These are phyloP conservation scores for Zygosaccharomyces siamensis DNA, from an alignment of 805 yeast genomes.

Conservation along the genomic window DNA sequence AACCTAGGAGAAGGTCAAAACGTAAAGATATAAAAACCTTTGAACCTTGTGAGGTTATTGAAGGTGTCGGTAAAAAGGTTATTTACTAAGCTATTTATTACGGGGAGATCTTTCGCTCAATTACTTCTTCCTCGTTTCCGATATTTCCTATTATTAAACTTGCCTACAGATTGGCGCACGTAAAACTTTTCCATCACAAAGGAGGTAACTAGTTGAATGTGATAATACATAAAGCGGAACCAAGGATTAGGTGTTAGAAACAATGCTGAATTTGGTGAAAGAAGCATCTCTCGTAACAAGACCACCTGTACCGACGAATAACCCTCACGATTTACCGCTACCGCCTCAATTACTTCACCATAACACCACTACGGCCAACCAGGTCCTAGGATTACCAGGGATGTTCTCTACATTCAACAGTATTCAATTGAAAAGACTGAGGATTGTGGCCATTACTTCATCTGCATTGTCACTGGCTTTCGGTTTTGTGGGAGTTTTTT, in stretches of 20 bases:
- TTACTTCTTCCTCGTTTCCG: too few species aligned
- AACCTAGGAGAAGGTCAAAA: neutral
- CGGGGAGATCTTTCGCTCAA: too few species aligned
- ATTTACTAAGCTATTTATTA: too few species aligned
- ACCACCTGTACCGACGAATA: constrained; percentile 3
- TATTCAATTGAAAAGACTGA: constrained; percentile 20
- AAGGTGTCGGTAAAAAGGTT: too few species aligned
- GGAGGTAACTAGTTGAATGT: neutral
- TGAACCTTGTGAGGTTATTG: too few species aligned
- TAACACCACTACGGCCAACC: constrained; percentile 33
- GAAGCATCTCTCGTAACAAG: neutral
- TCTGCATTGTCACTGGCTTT: constrained; percentile 46
- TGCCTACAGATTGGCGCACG: too few species aligned
- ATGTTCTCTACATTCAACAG: constrained; percentile 28
- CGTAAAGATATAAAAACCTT: too few species aligned
- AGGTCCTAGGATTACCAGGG: constrained; percentile 34
- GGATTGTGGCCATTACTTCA: constrained; percentile 45
- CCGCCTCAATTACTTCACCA: constrained; percentile 10
- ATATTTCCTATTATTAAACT: neutral
- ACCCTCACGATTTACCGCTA: constrained; percentile 2
- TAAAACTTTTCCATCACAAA: neutral
- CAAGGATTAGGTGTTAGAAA: constrained; percentile 3
- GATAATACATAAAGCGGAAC: neutral
- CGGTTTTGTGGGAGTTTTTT: constrained; percentile 59
- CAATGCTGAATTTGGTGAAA: neutral